Evolutionary conservation across 2,329 filamentous ascomycete species (phyloP).

Genomic region (Ascochyta fabae): DNA sequence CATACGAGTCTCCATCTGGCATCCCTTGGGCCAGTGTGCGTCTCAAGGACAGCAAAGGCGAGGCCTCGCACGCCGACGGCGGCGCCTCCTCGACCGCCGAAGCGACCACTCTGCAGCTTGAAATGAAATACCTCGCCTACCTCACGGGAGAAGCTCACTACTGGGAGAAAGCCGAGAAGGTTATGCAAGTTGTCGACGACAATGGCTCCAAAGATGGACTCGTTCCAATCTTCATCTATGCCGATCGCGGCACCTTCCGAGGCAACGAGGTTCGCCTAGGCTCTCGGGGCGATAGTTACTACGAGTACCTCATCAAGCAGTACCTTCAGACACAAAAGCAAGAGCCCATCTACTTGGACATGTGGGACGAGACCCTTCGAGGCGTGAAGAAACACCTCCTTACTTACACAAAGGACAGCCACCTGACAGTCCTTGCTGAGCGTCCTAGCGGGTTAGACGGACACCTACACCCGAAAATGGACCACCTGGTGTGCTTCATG

Average conservation of each 20-base stretch:
- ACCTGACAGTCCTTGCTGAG: conserved; percentile 90
- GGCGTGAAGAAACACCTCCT: conserved; percentile 92
- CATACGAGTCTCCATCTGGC: conserved; percentile 86
- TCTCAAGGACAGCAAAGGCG: conserved; percentile 75
- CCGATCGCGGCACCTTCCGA: conserved; percentile 77
- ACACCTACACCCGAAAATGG: conserved; percentile 85
- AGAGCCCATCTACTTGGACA: conserved; percentile 84
- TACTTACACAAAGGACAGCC: conserved; percentile 80
- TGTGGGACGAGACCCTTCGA: conserved; percentile 87
- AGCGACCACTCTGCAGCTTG: conserved; percentile 88
- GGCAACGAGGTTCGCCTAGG: conserved; percentile 89
- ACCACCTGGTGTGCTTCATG: conserved; percentile 97
- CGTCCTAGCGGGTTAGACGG: conserved; percentile 74
- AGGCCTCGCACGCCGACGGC: conserved; percentile 81
- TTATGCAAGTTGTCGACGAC: conserved; percentile 88
- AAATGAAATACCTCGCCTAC: conserved; percentile 96
- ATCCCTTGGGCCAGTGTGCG: conserved; percentile 92
- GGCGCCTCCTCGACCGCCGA: conserved; percentile 95
- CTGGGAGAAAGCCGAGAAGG: conserved; percentile 89
- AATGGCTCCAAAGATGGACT: conserved; percentile 81
- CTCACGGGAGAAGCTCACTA: conserved; percentile 90
- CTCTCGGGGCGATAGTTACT: conserved; percentile 95
- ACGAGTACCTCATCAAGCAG: conserved; percentile 98
- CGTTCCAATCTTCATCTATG: conserved; percentile 88
- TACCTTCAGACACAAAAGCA: conserved; percentile 90